phyloP scores from a whole-genome alignment of 768 basidiomycete species.

The Mycena sanguinolenta region DNA sequence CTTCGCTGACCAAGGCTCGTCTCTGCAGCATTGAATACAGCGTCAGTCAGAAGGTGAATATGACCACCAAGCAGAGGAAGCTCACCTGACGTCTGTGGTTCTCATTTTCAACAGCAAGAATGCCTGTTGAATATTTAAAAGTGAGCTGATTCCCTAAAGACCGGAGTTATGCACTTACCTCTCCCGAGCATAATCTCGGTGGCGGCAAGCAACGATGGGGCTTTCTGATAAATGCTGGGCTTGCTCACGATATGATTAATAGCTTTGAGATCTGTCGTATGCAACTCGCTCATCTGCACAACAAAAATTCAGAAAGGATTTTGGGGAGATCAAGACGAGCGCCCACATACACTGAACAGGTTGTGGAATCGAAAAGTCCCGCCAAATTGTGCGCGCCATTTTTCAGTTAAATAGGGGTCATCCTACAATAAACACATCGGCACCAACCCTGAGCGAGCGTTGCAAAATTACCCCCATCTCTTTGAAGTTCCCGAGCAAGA shows the following conservation, averaged over 20 bases:
- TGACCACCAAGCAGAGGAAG: not conserved
- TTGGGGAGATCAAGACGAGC: not conserved
- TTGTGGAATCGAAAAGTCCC: slow-evolving; percentile 12
- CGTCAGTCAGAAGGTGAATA: not conserved
- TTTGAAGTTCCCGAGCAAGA: slow-evolving; percentile 52
- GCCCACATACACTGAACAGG: slow-evolving; percentile 20
- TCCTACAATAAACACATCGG: slow-evolving; percentile 8
- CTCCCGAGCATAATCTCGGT: not conserved
- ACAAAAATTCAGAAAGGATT: not conserved
- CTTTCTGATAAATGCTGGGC: slow-evolving; percentile 55
- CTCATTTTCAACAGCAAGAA: slow-evolving; percentile 51
- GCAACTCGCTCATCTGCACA: slow-evolving; percentile 49
- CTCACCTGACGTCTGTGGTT: slow-evolving; percentile 57
- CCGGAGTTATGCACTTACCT: not conserved
- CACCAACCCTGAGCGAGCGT: too few species aligned
- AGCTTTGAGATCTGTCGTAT: slow-evolving; percentile 62
- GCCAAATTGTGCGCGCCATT: slow-evolving; percentile 25
- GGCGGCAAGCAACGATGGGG: not conserved
- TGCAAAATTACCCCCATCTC: slow-evolving; percentile 36
- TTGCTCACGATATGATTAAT: slow-evolving; percentile 63
- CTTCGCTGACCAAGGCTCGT: not conserved
- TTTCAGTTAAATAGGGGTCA: not conserved
- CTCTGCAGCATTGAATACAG: not conserved
- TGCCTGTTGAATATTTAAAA: slow-evolving; percentile 18
- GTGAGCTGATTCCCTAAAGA: not conserved